A percentile compares a stretch with the other conserved stretches of the same genome.
These are phyloP conservation scores for Mycothermus thermophilus DNA, from an alignment of 495 filamentous ascomycete species.

Conservation along the genomic window DNA sequence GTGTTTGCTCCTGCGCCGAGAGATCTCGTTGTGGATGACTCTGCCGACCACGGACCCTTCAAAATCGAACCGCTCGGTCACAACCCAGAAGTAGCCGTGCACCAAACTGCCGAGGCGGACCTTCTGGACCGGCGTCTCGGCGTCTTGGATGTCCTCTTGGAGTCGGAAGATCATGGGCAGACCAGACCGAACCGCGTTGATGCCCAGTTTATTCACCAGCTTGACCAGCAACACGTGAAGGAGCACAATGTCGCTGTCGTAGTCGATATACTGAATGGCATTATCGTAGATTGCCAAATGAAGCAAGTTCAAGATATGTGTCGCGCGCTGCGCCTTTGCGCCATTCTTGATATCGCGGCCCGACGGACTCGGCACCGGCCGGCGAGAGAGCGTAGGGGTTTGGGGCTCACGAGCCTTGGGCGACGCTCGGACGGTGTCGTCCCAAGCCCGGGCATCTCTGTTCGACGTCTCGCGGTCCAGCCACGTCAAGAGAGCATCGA, in stretches of 20 bases:
- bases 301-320: conserved; percentile 70
- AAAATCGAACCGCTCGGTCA: conserved; percentile 67
- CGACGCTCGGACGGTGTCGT: conserved; percentile 34
- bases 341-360: conserved; percentile 42
- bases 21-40: conserved; percentile 61
- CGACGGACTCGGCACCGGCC: conserved; percentile 57
- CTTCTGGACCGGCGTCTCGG: conserved; percentile 47
- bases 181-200: conserved; percentile 65
- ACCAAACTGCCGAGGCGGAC: conserved; percentile 69
- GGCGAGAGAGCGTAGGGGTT: conserved; percentile 33
- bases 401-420: conserved; percentile 21
- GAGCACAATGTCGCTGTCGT: conserved; percentile 56
- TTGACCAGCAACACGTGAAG: conserved; percentile 60
- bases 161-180: conserved; percentile 79
- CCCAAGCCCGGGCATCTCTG: conserved; percentile 46
- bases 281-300: conserved; percentile 81
- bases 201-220: conserved; percentile 62
- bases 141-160: conserved; percentile 65
- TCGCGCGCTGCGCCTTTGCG: conserved; percentile 38
- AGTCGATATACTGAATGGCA: conserved; percentile 54
- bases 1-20: conserved; percentile 50
- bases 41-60: conserved; percentile 50
- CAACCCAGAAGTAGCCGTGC: conserved; percentile 71
- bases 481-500: conserved; percentile 71
- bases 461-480: conserved; percentile 62